These are phyloP conservation scores for Aspergillus sp. DNA, from an alignment of 2,329 filamentous ascomycete species.

Conservation along the genomic window DNA sequence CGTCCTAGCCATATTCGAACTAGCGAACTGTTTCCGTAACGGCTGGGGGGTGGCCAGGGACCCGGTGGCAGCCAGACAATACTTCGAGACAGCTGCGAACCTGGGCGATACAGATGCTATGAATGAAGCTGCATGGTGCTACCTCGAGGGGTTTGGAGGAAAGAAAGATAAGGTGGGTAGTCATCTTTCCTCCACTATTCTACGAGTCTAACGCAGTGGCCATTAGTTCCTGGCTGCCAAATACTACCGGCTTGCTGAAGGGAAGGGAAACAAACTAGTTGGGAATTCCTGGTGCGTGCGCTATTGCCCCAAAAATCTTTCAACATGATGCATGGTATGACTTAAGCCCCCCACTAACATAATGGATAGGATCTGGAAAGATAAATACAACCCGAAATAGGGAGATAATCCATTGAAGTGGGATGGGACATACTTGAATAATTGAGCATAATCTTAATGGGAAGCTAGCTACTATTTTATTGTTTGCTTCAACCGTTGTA, in stretches of 20 bases:
- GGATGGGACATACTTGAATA: no score
- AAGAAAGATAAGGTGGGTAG: conserved; percentile 93
- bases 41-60: conserved; percentile 90
- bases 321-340: neutral
- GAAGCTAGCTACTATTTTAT: no score
- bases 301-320: conserved; percentile 5
- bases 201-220: neutral
- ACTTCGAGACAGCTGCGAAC: conserved; percentile 96
- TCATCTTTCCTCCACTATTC: neutral
- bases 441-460: no score
- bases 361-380: conserved; percentile 81
- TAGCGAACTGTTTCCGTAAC: conserved; percentile 69
- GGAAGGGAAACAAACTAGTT: conserved; percentile 78
- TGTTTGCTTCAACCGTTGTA: no score
- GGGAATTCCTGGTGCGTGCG: conserved; percentile 83
- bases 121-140: conserved; percentile 96
- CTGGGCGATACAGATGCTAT: conserved; percentile 94
- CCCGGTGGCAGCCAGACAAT: conserved; percentile 73
- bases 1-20: conserved; percentile 89
- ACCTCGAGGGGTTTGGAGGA: conserved; percentile 89
- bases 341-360: neutral
- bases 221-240: conserved; percentile 56
- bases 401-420: neutral
- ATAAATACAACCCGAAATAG: conserved; percentile 66
- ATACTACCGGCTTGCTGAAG: conserved; percentile 86